phyloP scores from a whole-genome alignment of 2,329 filamentous ascomycete species.

The Microthyrium microscopicum region DNA sequence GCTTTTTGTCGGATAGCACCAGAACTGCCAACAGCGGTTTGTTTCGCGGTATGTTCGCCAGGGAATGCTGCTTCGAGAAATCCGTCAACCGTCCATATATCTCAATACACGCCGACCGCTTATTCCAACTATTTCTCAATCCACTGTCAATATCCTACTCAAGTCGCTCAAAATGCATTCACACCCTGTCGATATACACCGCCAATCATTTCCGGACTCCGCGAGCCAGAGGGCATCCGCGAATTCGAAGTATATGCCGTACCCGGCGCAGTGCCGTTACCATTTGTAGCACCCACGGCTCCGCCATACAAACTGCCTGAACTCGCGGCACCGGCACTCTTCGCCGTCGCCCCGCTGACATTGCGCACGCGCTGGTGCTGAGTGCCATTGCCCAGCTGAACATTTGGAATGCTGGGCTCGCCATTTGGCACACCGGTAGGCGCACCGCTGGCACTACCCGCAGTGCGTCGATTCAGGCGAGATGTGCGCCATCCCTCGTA shows the following conservation, averaged over 20 bases:
- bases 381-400: not conserved
- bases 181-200: constrained; percentile 3
- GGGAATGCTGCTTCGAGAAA: no score
- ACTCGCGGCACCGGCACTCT: not conserved
- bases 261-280: not conserved
- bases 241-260: not conserved
- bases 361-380: not conserved
- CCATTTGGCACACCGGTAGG: not conserved
- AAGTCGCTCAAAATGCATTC: constrained; percentile 8
- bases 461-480: constrained; percentile 22
- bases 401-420: constrained; percentile 1
- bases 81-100: no score
- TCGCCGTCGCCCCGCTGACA: not conserved
- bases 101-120: no score
- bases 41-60: no score
- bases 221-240: not conserved
- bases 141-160: no score
- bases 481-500: constrained; percentile 85
- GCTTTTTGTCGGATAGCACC: no score
- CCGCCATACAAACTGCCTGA: no score
- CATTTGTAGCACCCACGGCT: not conserved
- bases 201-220: not conserved
- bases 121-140: no score
- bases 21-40: no score
- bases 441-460: no score